These are phyloP conservation scores for Fusarium xylarioides DNA, from an alignment of 2,329 filamentous ascomycete species.

Conservation along the genomic window DNA sequence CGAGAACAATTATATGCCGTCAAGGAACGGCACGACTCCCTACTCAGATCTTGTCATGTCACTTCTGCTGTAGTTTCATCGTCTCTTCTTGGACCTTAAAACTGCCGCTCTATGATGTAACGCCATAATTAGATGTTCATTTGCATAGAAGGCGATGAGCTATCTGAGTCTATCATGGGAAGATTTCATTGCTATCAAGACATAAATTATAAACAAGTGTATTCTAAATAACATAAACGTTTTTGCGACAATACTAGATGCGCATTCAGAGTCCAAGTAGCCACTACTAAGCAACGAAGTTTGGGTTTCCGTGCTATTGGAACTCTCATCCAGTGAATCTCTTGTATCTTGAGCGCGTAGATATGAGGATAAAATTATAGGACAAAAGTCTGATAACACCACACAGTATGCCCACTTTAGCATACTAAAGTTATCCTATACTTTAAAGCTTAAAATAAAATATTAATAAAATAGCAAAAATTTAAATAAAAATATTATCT, in stretches of 20 bases:
- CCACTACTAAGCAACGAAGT: not conserved
- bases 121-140: accelerated
- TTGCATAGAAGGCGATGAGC: accelerated
- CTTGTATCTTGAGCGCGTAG: too few relatives aligned
- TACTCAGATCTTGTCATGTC: not conserved
- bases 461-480: too few relatives aligned
- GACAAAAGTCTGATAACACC: too few relatives aligned
- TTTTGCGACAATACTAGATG: accelerated
- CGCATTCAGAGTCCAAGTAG: not conserved
- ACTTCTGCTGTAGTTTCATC: not conserved
- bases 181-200: not conserved
- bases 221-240: too few relatives aligned
- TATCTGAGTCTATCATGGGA: not conserved
- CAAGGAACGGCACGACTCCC: not conserved
- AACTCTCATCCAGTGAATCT: not conserved
- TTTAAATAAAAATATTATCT: too few relatives aligned
- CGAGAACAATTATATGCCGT: not conserved
- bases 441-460: too few relatives aligned
- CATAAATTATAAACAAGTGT: accelerated
- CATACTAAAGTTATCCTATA: too few relatives aligned
- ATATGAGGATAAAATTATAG: too few relatives aligned
- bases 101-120: not conserved
- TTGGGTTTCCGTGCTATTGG: accelerated
- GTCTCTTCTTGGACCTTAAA: too few relatives aligned
- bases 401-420: too few relatives aligned